phyloP scores from a whole-genome alignment of 164 flowering plant genomes.

The Echeveria elegans region DNA sequence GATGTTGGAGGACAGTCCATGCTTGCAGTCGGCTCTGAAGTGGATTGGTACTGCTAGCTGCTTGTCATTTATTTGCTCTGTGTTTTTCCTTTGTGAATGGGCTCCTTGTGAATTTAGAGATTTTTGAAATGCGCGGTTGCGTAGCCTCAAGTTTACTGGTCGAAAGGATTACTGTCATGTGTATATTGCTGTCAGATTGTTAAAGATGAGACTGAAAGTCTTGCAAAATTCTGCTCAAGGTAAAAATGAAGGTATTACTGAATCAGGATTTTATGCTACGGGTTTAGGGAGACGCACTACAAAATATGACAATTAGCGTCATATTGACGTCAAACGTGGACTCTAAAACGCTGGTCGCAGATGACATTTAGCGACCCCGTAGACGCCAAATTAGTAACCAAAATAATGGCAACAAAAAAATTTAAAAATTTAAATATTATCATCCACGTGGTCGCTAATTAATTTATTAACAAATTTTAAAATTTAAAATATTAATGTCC shows the following conservation, averaged over 20 bases:
- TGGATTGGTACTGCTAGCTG: constrained; percentile 59
- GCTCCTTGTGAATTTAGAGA: constrained; percentile 90
- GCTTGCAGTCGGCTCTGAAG: constrained; percentile 65
- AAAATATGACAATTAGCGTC: no score
- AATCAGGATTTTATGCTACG: constrained; percentile 16
- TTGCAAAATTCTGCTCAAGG: constrained; percentile 18
- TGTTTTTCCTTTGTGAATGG: constrained; percentile 95
- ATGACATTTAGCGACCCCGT: no score
- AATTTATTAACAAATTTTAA: no score
- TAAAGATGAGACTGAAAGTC: constrained; percentile 51
- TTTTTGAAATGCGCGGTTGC: constrained; percentile 43
- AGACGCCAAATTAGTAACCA: no score
- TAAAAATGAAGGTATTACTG: constrained; percentile 17
- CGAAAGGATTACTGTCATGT: constrained; percentile 69
- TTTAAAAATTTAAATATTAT: no score
- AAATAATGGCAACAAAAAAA: no score
- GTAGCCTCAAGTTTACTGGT: constrained; percentile 59
- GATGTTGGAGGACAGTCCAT: constrained; percentile 70
- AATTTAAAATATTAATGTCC: no score
- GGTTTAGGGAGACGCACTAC: constrained; percentile 17
- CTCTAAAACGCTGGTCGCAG: no score
- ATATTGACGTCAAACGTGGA: no score
- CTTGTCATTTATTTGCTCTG: constrained; percentile 50
- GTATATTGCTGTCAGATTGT: constrained; percentile 52
- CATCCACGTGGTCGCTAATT: no score